These are phyloP conservation scores for Rhipidocladum racemiflorum DNA, from an alignment of 176 grass and related monocot species.

Conservation along the genomic window DNA sequence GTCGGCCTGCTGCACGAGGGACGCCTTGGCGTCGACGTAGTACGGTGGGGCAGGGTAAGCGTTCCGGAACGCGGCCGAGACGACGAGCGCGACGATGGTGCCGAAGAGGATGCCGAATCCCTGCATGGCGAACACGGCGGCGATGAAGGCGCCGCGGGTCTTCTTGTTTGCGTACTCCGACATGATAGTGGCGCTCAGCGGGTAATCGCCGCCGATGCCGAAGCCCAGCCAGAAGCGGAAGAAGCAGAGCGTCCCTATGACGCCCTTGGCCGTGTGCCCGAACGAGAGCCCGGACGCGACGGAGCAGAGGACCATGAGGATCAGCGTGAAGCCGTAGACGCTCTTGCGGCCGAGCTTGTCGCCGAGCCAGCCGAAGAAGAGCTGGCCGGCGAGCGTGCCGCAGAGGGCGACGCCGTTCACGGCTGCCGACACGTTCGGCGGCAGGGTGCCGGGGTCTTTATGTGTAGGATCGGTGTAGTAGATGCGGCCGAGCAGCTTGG, in stretches of 20 bases:
- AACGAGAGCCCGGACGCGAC: conserved; percentile 58
- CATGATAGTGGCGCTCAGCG: conserved; percentile 57
- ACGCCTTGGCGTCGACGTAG: neutral
- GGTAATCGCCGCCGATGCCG: conserved; percentile 69
- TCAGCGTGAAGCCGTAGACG: conserved; percentile 69
- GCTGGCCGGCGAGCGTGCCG: no score
- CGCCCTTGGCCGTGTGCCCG: conserved; percentile 32
- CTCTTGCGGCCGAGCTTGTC: conserved; percentile 76
- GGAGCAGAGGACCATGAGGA: conserved; percentile 68
- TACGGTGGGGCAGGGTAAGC: no score
- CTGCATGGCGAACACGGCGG: no score
- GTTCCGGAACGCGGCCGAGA: no score
- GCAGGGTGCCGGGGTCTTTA: no score
- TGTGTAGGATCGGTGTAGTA: no score
- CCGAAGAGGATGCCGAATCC: no score
- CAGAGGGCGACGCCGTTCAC: no score
- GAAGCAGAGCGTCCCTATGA: conserved; percentile 52
- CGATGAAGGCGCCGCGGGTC: neutral
- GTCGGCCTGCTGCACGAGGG: conserved; percentile 47
- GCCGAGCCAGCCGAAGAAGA: conserved; percentile 41
- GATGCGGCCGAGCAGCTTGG: no score
- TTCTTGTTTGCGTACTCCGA: conserved; percentile 66
- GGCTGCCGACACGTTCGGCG: no score
- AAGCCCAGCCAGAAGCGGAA: conserved; percentile 56
- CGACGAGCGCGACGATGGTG: no score